Base-by-base conservation (phyloP, 2,329 filamentous ascomycete species). In the Neonectria sp. region DNA sequence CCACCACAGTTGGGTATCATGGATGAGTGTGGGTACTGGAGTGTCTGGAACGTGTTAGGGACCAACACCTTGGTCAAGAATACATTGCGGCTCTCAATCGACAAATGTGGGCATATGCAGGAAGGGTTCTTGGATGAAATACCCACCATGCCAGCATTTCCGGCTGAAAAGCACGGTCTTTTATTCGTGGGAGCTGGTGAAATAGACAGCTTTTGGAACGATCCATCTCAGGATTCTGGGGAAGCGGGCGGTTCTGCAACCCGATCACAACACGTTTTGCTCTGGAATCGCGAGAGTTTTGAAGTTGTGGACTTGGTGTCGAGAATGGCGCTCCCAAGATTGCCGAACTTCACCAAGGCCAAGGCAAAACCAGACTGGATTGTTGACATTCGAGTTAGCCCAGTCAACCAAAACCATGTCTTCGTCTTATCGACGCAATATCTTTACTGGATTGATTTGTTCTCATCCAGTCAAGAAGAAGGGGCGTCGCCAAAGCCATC, bases 1-100 rank as follows among this genome's bases (percentile, higher is more conserved):
- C 77, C 88, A 84, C 86, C 89, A 1, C 90, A 92, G 72, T 80
- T 95, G 59, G 90, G 86, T 17, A 82, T 94, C 29, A 83, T 95
- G 21, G 91, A 95, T 73, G 84, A 89, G 58, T 81, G 81, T 37
- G 92, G 92, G 1, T 83, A 82, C 64, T 95, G 92, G 93, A 90
- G 83, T 49, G 78, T 94, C 4, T 94, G 91, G 90, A 85, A 92
- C 67, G 80, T 92, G 27, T 71, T 73, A 13, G 82, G 81, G 60
- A 82, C 75, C 68, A 75, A 77, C 65, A 69, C 79, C 21, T 75
- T 78, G 12, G 75, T 78, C 25, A 78, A 80, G 24, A 81, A 76
- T 33, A 78, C 73, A 9, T 71, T 80, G 35, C 81, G 73, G 12
- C 75, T 80, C 21, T 77, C 76, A 8, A 74, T 81, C 37, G 74